These are phyloP conservation scores for Schizophyllum amplum DNA, from an alignment of 1,284 basidiomycete genomes.

Conservation along the genomic window DNA sequence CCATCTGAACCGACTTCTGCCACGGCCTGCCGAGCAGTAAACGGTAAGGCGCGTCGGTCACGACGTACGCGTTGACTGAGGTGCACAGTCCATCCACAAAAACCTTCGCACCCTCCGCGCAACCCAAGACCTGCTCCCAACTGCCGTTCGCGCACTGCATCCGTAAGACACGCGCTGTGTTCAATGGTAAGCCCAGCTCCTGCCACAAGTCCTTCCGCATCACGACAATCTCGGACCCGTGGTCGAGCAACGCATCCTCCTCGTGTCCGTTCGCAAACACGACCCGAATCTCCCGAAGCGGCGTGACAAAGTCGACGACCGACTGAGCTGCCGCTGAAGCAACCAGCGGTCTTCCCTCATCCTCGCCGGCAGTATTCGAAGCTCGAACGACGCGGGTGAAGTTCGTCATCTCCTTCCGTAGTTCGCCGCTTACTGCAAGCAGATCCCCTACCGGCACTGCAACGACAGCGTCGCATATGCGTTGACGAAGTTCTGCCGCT, in stretches of 20 bases:
- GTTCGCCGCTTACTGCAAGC: constrained; percentile 11
- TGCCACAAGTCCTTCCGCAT: constrained; percentile 14
- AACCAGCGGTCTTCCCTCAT: not conserved
- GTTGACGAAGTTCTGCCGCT: not conserved
- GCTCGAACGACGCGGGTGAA: constrained; percentile 7
- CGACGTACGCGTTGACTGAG: too few species aligned
- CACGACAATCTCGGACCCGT: constrained; percentile 7
- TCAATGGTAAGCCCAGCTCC: constrained; percentile 8
- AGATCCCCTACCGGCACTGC: constrained; percentile 11
- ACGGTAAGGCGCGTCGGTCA: too few species aligned
- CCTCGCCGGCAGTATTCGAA: not conserved
- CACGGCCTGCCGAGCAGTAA: too few species aligned
- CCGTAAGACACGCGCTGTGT: constrained; percentile 10
- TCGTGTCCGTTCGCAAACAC: not conserved
- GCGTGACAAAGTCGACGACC: constrained; percentile 7
- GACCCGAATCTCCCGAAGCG: constrained; percentile 3
- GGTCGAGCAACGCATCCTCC: constrained; percentile 8
- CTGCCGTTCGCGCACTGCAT: constrained; percentile 17
- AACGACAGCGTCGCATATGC: constrained; percentile 6
- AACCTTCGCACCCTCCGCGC: constrained; percentile 9
- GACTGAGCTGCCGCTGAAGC: not conserved
- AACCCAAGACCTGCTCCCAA: not conserved
- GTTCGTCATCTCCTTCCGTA: constrained; percentile 10
- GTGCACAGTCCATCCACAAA: too few species aligned
- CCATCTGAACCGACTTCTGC: too few species aligned